phyloP scores from a whole-genome alignment of 73 alveolate species.

The Paramecium sexaurelia region DNA sequence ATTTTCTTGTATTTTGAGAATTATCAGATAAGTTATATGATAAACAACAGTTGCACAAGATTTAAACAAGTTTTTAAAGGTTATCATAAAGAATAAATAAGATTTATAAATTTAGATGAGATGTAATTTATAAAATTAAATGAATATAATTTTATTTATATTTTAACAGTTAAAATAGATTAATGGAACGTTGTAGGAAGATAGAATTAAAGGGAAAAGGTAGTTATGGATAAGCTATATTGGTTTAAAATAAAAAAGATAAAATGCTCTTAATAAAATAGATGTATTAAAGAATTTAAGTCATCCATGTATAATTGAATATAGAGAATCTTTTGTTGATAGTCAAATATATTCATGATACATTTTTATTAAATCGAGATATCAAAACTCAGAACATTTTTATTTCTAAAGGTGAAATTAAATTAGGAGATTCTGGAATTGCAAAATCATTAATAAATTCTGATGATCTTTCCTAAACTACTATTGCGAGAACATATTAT shows the following conservation, averaged over 20 bases:
- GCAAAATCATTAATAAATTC: slow-evolving; percentile 77
- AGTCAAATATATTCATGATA: slow-evolving; percentile 83
- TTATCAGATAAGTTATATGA: not conserved
- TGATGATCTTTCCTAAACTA: slow-evolving; percentile 76
- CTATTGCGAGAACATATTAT: slow-evolving; percentile 79
- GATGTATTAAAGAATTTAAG: slow-evolving; percentile 56
- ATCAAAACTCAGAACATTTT: slow-evolving; percentile 85
- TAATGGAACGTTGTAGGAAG: slow-evolving; percentile 63
- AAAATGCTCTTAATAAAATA: slow-evolving; percentile 70
- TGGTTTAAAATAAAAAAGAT: slow-evolving; percentile 53
- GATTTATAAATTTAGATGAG: not conserved
- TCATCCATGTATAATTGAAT: slow-evolving; percentile 71
- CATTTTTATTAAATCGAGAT: slow-evolving; percentile 84
- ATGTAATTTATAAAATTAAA: not conserved
- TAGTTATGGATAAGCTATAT: slow-evolving; percentile 66
- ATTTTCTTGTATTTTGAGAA: not conserved
- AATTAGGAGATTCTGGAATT: slow-evolving; percentile 90
- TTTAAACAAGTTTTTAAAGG: too few relatives aligned
- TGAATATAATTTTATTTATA: not conserved
- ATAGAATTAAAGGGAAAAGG: slow-evolving; percentile 67
- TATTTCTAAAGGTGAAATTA: slow-evolving; percentile 76
- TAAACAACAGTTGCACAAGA: too few relatives aligned
- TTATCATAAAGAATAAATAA: not conserved
- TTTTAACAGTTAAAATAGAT: slow-evolving; percentile 12
- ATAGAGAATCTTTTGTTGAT: slow-evolving; percentile 72